Base-by-base conservation (phyloP, 768 basidiomycete species). In the Scleroderma bovista region DNA sequence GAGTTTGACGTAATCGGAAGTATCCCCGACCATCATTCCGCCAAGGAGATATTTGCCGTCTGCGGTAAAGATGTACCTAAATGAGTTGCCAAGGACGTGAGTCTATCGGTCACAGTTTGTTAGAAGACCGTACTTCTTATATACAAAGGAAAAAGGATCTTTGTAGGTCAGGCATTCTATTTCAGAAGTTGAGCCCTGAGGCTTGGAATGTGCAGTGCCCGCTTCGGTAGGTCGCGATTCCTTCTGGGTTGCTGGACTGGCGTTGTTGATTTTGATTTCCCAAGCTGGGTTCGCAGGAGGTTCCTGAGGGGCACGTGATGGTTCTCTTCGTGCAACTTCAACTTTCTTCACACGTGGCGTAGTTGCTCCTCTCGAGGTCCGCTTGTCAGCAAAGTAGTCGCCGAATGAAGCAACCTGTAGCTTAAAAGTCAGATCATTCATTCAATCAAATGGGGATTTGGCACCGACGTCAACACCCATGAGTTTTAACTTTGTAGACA, bases 1-100 rank as follows among this genome's bases (percentile, higher is more conserved):
- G 13, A 88, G 72, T 64, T 86, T 86, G 50, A 81, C 75, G 57
- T 81, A 86, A 59, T 84, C 81, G 33, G 70, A 72, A 10, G 78
- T 78, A 57, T 86, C 83, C 3, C 86, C 86, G n/a, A 89, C 77
- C 84, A 88, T 84, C 77, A 86, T 85, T 3, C 86, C 86, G 12
- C 86, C 86, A 3, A 89, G 66, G 12, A 89, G 70, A 55, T 84
- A 75, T 63, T 83, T 81, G 11, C 86, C 86, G 58, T 88, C 84
- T 8, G 74, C 74, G 11, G 76, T 82, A 61, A 88, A 88, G 38
- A 88, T 77, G 53, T 84, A 86, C 59, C 73, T 74, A 32, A 45
- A 29, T n/a, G 9, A 5, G 26, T 29, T 8, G 12, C 48, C 7
- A 37, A 31, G n/a, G 15, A 20, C 19, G 17, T 19, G 32, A 34